phyloP scores from a whole-genome alignment of 2,329 filamentous ascomycete genomes.

The Cladosporium sp. region DNA sequence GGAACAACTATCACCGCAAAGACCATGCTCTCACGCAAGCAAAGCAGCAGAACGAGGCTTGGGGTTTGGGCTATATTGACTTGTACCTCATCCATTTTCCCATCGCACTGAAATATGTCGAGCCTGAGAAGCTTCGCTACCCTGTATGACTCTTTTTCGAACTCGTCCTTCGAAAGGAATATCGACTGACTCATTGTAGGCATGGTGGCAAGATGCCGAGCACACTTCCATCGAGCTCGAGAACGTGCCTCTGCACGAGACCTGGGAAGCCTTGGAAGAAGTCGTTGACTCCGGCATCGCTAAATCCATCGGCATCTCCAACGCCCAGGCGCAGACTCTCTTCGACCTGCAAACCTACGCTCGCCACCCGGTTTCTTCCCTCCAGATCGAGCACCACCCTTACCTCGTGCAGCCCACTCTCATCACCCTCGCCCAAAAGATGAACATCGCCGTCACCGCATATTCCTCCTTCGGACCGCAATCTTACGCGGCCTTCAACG shows the following conservation, averaged over 20 bases:
- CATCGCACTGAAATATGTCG: constrained; percentile 17
- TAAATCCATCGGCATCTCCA: constrained; percentile 51
- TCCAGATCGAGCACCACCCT: constrained; percentile 88
- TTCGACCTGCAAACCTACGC: constrained; percentile 79
- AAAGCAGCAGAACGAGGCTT: constrained; percentile 69
- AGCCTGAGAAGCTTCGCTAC: constrained; percentile 15
- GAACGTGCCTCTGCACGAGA: constrained; percentile 73
- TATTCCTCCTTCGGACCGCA: constrained; percentile 82
- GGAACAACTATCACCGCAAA: constrained; percentile 79
- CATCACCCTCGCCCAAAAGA: constrained; percentile 62
- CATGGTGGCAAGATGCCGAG: constrained; percentile 33
- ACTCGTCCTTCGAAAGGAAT: background rate
- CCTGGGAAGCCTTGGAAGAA: constrained; percentile 75
- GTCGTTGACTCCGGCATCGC: constrained; percentile 66
- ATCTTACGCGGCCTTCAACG: constrained; percentile 56
- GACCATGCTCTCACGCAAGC: constrained; percentile 68
- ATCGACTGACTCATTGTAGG: background rate
- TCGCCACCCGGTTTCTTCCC: constrained; percentile 66
- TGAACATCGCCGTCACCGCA: constrained; percentile 72
- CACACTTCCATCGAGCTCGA: constrained; percentile 59
- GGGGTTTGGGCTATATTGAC: constrained; percentile 80
- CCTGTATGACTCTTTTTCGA: constrained; percentile 11
- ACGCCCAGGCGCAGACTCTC: constrained; percentile 50
- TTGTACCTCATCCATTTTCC: constrained; percentile 52
- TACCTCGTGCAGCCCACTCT: constrained; percentile 75